Evolutionary conservation across 108 stramenopile genomes (phyloP), one percentile per base, ranked within the genome.

Genomic region (Bacterosira constricta): DNA sequence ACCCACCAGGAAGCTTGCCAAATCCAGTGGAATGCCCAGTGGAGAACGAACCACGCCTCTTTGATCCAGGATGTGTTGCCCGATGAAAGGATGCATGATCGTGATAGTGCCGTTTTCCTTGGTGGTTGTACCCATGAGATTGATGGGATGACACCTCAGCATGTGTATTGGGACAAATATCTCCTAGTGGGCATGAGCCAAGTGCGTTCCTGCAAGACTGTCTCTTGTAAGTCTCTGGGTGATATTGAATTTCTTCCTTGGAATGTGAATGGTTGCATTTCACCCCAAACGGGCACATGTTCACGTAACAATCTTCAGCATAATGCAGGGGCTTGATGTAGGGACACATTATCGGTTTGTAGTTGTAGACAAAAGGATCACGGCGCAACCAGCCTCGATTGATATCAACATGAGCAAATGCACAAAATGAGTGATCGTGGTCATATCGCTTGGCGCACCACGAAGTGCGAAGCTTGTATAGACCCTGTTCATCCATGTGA

Each of bases 401-500:
- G 21, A 89, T 63, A 20, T 89, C 90, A 23, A 83, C 84, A 66
- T 94, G 94, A 32, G 91, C 89, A 65, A 95, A 92, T 12, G 85
- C 75, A 73, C 94, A 95, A 20, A 95, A 70, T 15, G 84, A 62
- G 52, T 90, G 88, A 63, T 95, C 88, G 49, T 95, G 94, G 9
- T 95, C 94, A 69, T 95, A 95, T 25, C 94, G 83, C 62, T 95
- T 95, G 46, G 88, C 71, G 52, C 94, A 95, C 94, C 94, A 95
- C 4, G 88, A 76, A 25, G 90, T 95, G 9, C 89, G 83, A 47
- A 95, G 90, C 50, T 81, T 81, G 52, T 65, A 73, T 4, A 88
- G 72, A 15, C 89, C 90, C n/a, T 79, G 79, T 4, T 60, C 62
- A 57, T 79, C 83, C 86, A 95, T 84, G 27, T 75, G 75, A 17